Base-by-base conservation (phyloP, 306 rosid genomes). In the Glycine tomentella region DNA sequence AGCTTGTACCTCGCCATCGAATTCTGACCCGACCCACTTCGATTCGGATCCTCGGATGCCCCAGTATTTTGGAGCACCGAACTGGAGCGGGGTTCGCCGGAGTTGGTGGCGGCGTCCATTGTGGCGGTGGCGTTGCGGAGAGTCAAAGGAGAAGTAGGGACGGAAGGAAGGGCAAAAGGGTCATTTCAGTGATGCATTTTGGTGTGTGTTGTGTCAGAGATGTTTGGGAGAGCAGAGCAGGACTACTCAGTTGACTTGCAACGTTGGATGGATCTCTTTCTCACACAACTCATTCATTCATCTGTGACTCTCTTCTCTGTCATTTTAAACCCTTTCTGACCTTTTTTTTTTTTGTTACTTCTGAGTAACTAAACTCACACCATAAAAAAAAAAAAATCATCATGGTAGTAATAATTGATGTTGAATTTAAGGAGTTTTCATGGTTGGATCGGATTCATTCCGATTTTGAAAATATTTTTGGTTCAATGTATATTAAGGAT, bases 1-100 rank as follows among this genome's bases (percentile, higher is more conserved):
- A 89, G 90, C 89, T 89, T 95, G 89, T 95, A 95, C 91, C 87
- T 91, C 3, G 98, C 89, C 68, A 40, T 52, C 15, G 83, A 57
- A 50, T 74, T 82, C 40, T n/a, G 84, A 68, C 63, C 82, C 55
- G 80, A 56, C 68, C 72, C 75, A 34, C 20, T 45, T 52, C 59
- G 85, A 56, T 83, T 83, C 79, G 88, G 87, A 87, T 94, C 88
- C 42, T 38, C 7, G 5, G 69, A 63, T 2, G 69, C 2, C 70
- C 48, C 49, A 8, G 75, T 74, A 44, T 65, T 64, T 62, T 45
- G 82, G 69, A 69, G 80, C 70, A 82, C 86, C 16, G 90, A 40
- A 11, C 5, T 75, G 0, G 77, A 75, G 55, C 36, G 50, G 17
- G 55, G n/a, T 11, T 36, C 73, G 12, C 51, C 80, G 58, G 79